Conservation (phyloP, 805 yeast genomes). For the Saccharomycopsis fodiens region DNA sequence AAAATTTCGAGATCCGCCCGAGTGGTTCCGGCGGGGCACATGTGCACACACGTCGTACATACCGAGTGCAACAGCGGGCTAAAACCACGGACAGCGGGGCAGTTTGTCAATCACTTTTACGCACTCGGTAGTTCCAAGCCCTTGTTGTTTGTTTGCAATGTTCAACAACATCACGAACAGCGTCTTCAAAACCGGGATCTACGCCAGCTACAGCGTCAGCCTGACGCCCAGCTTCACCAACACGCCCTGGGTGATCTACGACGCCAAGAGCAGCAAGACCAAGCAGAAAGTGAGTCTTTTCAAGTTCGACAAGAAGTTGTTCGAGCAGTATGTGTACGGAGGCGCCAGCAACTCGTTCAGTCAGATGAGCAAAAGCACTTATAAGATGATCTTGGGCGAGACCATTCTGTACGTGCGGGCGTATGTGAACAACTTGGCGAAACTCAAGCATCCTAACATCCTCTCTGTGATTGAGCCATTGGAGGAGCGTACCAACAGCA, state of each 20-base stretch:
- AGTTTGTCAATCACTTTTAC: too few species aligned
- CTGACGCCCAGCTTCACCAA: constrained; percentile 18
- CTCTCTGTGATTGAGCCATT: constrained; percentile 79
- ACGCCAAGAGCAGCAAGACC: constrained; percentile 19
- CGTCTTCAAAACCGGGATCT: constrained; percentile 20
- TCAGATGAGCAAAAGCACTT: constrained; percentile 13
- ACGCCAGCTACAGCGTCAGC: constrained; percentile 19
- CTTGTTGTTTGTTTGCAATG: constrained; percentile 3
- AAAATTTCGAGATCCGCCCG: not conserved
- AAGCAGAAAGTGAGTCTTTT: constrained; percentile 18
- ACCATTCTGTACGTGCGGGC: constrained; percentile 61
- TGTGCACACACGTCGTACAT: too few species aligned
- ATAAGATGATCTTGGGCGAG: constrained; percentile 28
- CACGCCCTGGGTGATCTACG: constrained; percentile 18
- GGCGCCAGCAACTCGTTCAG: constrained; percentile 12
- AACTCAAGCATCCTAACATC: constrained; percentile 84
- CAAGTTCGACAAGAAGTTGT: constrained; percentile 19
- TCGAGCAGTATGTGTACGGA: constrained; percentile 17
- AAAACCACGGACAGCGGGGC: too few species aligned
- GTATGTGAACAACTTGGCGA: constrained; percentile 67
- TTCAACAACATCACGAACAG: constrained; percentile 13
- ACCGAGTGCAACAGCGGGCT: too few species aligned
- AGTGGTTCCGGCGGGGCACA: not conserved
- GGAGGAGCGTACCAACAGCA: constrained; percentile 74
- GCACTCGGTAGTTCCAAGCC: too few species aligned